A percentile compares a stretch with the other conserved stretches of the same genome.
These are phyloP conservation scores for Pseudozyma hubeiensis DNA, from an alignment of 1,284 basidiomycete species.

Conservation along the genomic window DNA sequence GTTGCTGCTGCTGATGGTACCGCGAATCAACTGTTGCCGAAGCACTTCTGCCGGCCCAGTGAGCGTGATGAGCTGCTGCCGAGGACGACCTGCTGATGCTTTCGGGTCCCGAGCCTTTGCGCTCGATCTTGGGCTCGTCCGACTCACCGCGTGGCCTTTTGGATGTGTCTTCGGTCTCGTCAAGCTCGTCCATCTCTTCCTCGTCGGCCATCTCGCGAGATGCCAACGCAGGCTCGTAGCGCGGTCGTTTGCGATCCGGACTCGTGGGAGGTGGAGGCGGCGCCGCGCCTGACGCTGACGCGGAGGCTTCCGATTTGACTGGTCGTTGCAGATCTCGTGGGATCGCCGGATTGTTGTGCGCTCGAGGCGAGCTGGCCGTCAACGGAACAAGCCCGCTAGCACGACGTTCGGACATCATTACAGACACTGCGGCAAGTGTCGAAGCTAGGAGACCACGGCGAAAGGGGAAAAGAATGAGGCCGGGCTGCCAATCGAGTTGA, in stretches of 20 bases:
- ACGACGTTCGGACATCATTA: conserved; percentile 50
- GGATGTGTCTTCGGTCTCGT: conserved; percentile 25
- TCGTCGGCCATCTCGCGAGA: conserved; percentile 24
- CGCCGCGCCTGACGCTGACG: background rate
- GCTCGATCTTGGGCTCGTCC: conserved; percentile 24
- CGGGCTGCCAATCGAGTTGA: too few relatives aligned
- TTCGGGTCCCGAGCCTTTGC: conserved; percentile 30
- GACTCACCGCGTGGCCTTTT: conserved; percentile 28
- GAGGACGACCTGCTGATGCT: conserved; percentile 25
- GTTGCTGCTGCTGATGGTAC: conserved; percentile 10
- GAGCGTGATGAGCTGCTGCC: conserved; percentile 29
- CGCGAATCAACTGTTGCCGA: conserved; percentile 31
- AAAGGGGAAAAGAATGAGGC: background rate
- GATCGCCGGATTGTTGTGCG: conserved; percentile 16
- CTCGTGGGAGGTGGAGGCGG: conserved; percentile 17
- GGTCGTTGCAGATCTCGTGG: conserved; percentile 30
- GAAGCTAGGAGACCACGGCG: conserved; percentile 1
- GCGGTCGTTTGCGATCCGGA: conserved; percentile 40
- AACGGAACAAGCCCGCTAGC: conserved; percentile 32
- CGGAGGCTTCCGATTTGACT: conserved; percentile 10
- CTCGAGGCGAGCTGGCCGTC: conserved; percentile 30
- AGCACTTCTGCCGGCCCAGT: conserved; percentile 34
- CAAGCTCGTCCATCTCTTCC: conserved; percentile 42
- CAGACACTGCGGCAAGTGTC: conserved; percentile 14
- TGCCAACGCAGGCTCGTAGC: conserved; percentile 24